These are phyloP conservation scores for Sarocladium oryzae DNA, from an alignment of 2,329 filamentous ascomycete species.

Conservation along the genomic window DNA sequence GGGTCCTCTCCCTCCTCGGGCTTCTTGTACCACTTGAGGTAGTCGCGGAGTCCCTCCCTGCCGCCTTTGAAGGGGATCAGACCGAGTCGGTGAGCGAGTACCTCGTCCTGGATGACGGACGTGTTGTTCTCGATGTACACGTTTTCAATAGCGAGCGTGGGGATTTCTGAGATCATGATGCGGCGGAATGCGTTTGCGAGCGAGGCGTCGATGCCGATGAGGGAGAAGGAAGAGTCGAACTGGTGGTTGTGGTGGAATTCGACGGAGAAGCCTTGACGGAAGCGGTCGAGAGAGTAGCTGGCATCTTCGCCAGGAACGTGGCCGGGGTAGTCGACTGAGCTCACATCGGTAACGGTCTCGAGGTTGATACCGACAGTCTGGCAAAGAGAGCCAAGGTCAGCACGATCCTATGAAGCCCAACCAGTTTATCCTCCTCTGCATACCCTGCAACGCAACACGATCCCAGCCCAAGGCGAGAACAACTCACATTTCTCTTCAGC, in stretches of 20 bases:
- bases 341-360: constrained; percentile 85
- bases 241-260: constrained; percentile 78
- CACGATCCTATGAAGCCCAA: no score
- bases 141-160: constrained; percentile 87
- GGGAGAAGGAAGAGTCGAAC: constrained; percentile 77
- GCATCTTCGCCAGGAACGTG: constrained; percentile 87
- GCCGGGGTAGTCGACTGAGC: constrained; percentile 85
- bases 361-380: constrained; percentile 81
- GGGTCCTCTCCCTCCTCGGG: constrained; percentile 55
- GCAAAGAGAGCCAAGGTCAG: no score
- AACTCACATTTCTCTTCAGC: constrained; percentile 52
- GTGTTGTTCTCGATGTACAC: constrained; percentile 96
- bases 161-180: constrained; percentile 90
- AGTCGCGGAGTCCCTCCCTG: constrained; percentile 66
- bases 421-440: no score
- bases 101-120: constrained; percentile 95
- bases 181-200: constrained; percentile 96
- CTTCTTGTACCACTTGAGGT: constrained; percentile 77
- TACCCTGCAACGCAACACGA: no score
- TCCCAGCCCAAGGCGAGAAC: no score
- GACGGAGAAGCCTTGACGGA: constrained; percentile 64
- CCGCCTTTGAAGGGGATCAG: constrained; percentile 83
- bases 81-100: constrained; percentile 82
- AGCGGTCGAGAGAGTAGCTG: constrained; percentile 68
- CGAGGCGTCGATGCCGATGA: constrained; percentile 85